Conservation (phyloP, 495 filamentous ascomycete genomes). For the Tuber indicum region DNA sequence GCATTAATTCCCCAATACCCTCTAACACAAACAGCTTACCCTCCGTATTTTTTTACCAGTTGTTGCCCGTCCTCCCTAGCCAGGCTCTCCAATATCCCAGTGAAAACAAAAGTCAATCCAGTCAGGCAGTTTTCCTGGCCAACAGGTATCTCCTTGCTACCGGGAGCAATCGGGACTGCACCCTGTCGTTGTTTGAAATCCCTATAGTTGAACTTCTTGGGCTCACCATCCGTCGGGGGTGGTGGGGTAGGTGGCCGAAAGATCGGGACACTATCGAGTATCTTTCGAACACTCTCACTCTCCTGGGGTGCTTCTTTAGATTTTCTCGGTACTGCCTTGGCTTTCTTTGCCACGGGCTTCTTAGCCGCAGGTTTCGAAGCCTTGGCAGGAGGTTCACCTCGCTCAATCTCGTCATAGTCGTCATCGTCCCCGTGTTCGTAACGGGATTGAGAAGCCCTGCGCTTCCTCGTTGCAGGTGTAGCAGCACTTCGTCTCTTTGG, state of each 20-base stretch:
- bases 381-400: conserved; percentile 44
- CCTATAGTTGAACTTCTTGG: conserved; percentile 64
- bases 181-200: conserved; percentile 53
- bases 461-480: conserved; percentile 49
- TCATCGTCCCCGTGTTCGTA: conserved; percentile 42
- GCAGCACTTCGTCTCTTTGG: conserved; percentile 45
- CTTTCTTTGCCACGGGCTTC: conserved; percentile 58
- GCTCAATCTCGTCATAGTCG: conserved; percentile 48
- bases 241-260: conserved; percentile 78
- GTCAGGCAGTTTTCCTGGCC: conserved; percentile 86
- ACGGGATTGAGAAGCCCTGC: conserved; percentile 43
- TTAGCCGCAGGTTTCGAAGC: conserved; percentile 57
- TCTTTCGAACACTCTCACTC: conserved; percentile 63
- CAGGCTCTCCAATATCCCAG: conserved; percentile 70
- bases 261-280: conserved; percentile 79
- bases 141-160: conserved; percentile 64
- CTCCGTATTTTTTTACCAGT: conserved; percentile 86
- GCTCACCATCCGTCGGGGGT: conserved; percentile 49
- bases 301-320: conserved; percentile 55
- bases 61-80: conserved; percentile 79
- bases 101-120: conserved; percentile 96
- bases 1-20: conserved; percentile 65
- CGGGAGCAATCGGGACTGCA: conserved; percentile 55
- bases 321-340: conserved; percentile 56
- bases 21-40: conserved; percentile 60